Evolutionary conservation across 2,329 filamentous ascomycete species (phyloP).

Genomic region (Lecanicillium sp.): DNA sequence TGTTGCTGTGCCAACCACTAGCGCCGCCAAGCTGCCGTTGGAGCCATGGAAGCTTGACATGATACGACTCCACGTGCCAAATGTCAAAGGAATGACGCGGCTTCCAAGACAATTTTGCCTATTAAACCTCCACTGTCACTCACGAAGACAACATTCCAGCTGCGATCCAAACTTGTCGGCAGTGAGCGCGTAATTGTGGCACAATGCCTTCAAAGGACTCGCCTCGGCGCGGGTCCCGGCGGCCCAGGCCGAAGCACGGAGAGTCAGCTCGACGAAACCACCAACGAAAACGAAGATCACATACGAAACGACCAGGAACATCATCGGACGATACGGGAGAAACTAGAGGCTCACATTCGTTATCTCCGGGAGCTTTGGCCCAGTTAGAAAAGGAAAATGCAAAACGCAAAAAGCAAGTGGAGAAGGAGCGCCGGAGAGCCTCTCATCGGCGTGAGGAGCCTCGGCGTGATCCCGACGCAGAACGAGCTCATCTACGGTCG

Average conservation of each 20-base stretch:
- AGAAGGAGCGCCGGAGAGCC: slow-evolving; percentile 28
- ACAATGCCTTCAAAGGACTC: slow-evolving; percentile 28
- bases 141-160: slow-evolving; percentile 16
- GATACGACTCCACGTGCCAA: slow-evolving; percentile 7
- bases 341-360: slow-evolving; percentile 16
- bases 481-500: slow-evolving; percentile 17
- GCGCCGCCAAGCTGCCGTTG: slow-evolving; percentile 9
- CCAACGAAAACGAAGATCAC: slow-evolving; percentile 26
- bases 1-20: slow-evolving; percentile 32
- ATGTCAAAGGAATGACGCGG: slow-evolving; percentile 5
- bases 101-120: slow-evolving; percentile 6
- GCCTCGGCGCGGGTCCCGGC: slow-evolving; percentile 22
- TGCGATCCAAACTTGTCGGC: slow-evolving; percentile 2
- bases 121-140: not conserved
- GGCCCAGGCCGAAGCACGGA: slow-evolving; percentile 19
- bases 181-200: slow-evolving; percentile 6
- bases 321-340: slow-evolving; percentile 24
- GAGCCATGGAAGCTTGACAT: slow-evolving; percentile 13
- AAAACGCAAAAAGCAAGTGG: slow-evolving; percentile 33
- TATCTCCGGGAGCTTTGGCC: slow-evolving; percentile 51
- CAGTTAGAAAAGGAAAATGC: slow-evolving; percentile 55
- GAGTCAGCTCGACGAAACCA: slow-evolving; percentile 23
- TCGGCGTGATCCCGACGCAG: slow-evolving; percentile 7
- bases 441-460: slow-evolving; percentile 7
- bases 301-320: slow-evolving; percentile 22